phyloP scores from a whole-genome alignment of 306 rosid species.

The Fragaria ananassa region DNA sequence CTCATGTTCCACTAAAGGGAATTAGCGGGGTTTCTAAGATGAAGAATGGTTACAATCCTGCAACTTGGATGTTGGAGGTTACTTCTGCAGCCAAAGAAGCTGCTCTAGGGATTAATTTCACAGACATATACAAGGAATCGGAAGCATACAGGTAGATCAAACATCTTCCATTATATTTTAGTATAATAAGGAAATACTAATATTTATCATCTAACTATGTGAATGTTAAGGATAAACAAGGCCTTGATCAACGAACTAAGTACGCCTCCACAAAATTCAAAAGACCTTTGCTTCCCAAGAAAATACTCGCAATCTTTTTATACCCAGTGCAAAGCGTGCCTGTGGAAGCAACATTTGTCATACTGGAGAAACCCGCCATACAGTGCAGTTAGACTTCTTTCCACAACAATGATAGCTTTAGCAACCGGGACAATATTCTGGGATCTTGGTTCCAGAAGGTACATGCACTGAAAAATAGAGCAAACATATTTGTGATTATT shows the following conservation, averaged over 20 bases:
- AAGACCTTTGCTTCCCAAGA: constrained; percentile 53
- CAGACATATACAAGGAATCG: constrained; percentile 52
- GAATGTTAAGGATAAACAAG: constrained; percentile 59
- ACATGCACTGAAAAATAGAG: not conserved
- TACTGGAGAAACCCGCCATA: constrained; percentile 74
- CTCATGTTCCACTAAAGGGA: constrained; percentile 36
- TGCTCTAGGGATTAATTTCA: constrained; percentile 48
- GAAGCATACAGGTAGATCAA: constrained; percentile 42
- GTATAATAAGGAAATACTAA: not conserved
- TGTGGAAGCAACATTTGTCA: constrained; percentile 68
- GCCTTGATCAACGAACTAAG: constrained; percentile 53
- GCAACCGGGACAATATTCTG: constrained; percentile 63
- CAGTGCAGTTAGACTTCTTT: constrained; percentile 58
- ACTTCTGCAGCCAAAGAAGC: constrained; percentile 59
- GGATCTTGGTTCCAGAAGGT: constrained; percentile 69
- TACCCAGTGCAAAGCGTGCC: constrained; percentile 65
- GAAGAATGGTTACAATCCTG: constrained; percentile 63
- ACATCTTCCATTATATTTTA: not conserved
- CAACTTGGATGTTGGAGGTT: constrained; percentile 83
- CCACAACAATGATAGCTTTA: constrained; percentile 51
- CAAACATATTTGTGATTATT: not conserved
- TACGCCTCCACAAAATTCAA: constrained; percentile 48
- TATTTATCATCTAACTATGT: constrained; percentile 16
- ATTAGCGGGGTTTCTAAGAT: constrained; percentile 53
- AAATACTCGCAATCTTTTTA: constrained; percentile 51